Conservation (phyloP, 768 basidiomycete genomes). For the Amanita exitialis region DNA sequence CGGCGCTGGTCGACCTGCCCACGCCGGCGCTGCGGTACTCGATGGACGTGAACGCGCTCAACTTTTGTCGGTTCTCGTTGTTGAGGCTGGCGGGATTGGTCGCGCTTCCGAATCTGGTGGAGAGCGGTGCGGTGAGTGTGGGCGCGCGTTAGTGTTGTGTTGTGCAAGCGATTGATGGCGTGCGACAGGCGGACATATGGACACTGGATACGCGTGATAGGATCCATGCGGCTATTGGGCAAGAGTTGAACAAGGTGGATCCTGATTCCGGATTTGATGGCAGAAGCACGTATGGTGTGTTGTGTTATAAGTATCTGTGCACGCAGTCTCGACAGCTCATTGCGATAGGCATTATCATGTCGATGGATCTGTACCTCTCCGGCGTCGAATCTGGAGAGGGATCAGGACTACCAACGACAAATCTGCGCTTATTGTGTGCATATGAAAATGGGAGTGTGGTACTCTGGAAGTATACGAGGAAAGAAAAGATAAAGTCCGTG, state of each 20-base stretch:
- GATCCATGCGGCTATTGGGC: conserved; percentile 81
- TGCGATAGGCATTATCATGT: conserved; percentile 77
- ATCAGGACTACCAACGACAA: conserved; percentile 11
- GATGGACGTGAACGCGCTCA: conserved; percentile 86
- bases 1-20: conserved; percentile 36
- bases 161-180: background rate
- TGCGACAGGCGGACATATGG: conserved; percentile 78
- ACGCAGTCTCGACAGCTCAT: background rate
- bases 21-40: conserved; percentile 50
- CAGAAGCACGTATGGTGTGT: conserved; percentile 45
- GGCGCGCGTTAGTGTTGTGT: background rate
- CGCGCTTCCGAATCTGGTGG: conserved; percentile 81
- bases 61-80: conserved; percentile 87
- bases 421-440: conserved; percentile 57
- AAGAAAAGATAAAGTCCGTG: conserved; percentile 38
- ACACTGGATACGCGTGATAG: conserved; percentile 55
- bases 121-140: conserved; percentile 64
- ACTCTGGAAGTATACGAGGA: conserved; percentile 40
- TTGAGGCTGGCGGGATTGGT: conserved; percentile 34
- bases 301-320: background rate
- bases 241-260: conserved; percentile 26
- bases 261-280: conserved; percentile 38
- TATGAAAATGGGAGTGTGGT: conserved; percentile 89
- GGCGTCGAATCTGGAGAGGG: background rate
- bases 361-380: conserved; percentile 52